A percentile compares a stretch with the other conserved stretches of the same genome.
Conservation (phyloP, 1,284 basidiomycete genomes). For the Sanghuangporus baumii region DNA sequence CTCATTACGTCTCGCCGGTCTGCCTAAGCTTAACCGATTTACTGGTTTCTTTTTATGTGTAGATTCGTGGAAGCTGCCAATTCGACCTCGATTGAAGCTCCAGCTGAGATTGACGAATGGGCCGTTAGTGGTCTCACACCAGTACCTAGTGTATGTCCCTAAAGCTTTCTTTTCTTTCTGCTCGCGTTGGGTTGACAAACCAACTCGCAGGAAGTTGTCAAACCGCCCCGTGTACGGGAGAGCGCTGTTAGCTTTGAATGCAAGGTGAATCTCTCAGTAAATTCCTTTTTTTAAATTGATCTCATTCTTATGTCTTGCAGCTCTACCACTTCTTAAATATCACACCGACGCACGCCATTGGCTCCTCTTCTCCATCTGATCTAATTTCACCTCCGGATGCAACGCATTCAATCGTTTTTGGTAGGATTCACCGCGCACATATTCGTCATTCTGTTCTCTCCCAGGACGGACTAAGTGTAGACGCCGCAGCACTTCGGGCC, state of each 20-base stretch:
- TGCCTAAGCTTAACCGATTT: background rate
- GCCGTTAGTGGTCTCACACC: constrained; percentile 64
- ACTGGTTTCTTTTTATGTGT: background rate
- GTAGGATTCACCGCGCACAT: constrained; percentile 60
- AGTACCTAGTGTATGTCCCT: constrained; percentile 48
- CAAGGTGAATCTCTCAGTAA: constrained; percentile 35
- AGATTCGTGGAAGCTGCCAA: constrained; percentile 68
- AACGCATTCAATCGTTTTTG: constrained; percentile 56
- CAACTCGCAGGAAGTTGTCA: constrained; percentile 38
- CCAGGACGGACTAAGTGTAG: constrained; percentile 45
- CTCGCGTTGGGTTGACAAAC: background rate
- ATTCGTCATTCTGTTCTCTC: constrained; percentile 47
- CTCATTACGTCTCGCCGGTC: background rate
- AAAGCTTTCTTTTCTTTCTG: background rate
- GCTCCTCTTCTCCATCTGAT: constrained; percentile 40
- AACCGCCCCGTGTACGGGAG: constrained; percentile 64
- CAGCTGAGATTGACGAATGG: constrained; percentile 67
- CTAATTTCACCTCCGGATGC: constrained; percentile 29
- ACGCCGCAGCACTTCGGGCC: constrained; percentile 54
- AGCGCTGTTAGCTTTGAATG: constrained; percentile 72
- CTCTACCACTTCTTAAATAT: constrained; percentile 7
- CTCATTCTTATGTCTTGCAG: background rate
- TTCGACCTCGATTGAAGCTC: constrained; percentile 60
- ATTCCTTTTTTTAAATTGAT: background rate
- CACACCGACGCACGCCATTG: constrained; percentile 11